phyloP scores from a whole-genome alignment of 371 early-diverging fungal species.

The Gilbertella persicaria region DNA sequence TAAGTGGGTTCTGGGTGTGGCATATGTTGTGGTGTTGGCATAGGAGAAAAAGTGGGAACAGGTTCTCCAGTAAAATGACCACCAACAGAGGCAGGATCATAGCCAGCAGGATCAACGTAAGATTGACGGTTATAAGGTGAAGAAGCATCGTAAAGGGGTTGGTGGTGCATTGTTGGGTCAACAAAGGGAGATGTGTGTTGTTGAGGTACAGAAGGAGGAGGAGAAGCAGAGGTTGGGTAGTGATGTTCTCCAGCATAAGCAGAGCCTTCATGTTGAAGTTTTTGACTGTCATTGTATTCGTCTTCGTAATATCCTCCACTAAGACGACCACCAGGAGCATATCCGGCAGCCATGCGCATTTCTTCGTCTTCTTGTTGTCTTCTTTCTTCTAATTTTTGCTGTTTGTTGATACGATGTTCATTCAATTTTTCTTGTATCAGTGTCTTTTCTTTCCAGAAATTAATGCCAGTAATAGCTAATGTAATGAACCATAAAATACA shows the following conservation, averaged over 20 bases:
- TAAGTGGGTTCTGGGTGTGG: conserved; percentile 26
- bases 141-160: conserved; percentile 2
- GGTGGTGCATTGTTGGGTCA: conserved; percentile 3
- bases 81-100: conserved; percentile 6
- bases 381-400: conserved; percentile 27
- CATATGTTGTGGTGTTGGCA: conserved; percentile 26
- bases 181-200: conserved; percentile 9
- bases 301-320: conserved; percentile 10
- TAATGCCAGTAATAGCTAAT: conserved; percentile 30
- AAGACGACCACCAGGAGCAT: conserved; percentile 9
- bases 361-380: conserved; percentile 5
- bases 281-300: conserved; percentile 3
- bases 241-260: not conserved
- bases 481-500: conserved; percentile 45
- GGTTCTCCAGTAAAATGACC: conserved; percentile 15
- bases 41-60: conserved; percentile 15
- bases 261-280: conserved; percentile 14
- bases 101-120: conserved; percentile 5
- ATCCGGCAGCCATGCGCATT: not conserved
- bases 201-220: not conserved
- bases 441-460: conserved; percentile 44
- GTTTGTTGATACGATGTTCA: conserved; percentile 42
- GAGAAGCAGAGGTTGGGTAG: not conserved
- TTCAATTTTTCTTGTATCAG: conserved; percentile 41
- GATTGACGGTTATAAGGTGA: conserved; percentile 5